phyloP scores from a whole-genome alignment of 1,284 basidiomycete genomes.

The Naganishia sp. region DNA sequence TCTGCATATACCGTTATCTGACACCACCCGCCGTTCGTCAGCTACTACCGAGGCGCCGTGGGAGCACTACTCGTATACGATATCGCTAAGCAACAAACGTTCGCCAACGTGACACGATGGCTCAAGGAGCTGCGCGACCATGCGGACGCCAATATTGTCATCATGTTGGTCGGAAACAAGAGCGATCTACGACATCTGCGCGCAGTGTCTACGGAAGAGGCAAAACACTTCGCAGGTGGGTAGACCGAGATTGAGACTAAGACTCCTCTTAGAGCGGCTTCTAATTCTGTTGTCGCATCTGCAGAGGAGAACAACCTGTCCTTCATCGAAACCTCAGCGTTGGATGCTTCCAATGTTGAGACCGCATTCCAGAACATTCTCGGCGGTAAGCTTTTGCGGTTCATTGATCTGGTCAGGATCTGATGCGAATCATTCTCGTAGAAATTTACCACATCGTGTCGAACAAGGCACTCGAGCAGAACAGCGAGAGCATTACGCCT shows the following conservation, averaged over 20 bases:
- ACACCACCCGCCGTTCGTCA: conserved; percentile 44
- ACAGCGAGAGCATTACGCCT: conserved; percentile 68
- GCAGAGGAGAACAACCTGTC: conserved; percentile 78
- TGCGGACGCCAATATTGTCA: conserved; percentile 88
- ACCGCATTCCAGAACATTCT: conserved; percentile 95
- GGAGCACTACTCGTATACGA: conserved; percentile 90
- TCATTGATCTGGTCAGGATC: background rate
- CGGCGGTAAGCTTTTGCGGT: conserved; percentile 65
- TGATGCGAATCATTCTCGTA: conserved; percentile 44
- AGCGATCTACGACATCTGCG: conserved; percentile 96
- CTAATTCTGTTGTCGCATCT: background rate
- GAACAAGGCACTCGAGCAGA: conserved; percentile 72
- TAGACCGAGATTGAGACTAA: conserved; percentile 34
- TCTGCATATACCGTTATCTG: background rate
- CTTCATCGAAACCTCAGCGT: conserved; percentile 98
- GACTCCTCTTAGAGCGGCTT: background rate
- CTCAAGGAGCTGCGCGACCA: conserved; percentile 96
- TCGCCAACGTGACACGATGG: conserved; percentile 95
- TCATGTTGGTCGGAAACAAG: conserved; percentile 95
- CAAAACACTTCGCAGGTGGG: conserved; percentile 78
- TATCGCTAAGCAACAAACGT: conserved; percentile 92
- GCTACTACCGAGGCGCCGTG: conserved; percentile 97
- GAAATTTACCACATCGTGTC: conserved; percentile 96
- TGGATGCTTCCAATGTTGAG: conserved; percentile 99
- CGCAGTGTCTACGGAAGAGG: conserved; percentile 92